Conservation (phyloP, 2,329 filamentous ascomycete genomes). For the Aspergillaceae sp. region DNA sequence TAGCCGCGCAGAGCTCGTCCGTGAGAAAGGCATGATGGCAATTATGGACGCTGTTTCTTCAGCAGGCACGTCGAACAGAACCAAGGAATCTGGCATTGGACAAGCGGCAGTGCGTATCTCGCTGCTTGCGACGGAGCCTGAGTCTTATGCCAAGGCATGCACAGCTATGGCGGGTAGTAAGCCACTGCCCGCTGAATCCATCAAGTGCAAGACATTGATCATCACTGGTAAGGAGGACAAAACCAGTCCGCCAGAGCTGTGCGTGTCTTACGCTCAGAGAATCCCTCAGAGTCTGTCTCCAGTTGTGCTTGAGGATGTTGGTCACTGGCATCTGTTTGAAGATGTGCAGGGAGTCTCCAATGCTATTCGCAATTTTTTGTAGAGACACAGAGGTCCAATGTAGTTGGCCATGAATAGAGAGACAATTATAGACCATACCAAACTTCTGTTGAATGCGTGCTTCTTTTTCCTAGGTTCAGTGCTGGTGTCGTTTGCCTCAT, state of each 20-base stretch:
- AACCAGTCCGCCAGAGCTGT: not conserved
- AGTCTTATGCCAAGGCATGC: not conserved
- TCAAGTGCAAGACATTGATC: not conserved
- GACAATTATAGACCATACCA: no score
- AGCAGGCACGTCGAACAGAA: not conserved
- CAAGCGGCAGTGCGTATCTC: not conserved
- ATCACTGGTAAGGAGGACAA: not conserved
- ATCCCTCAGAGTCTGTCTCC: not conserved
- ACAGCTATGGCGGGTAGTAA: not conserved
- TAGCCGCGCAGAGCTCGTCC: not conserved
- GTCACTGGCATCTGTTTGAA: slow-evolving; percentile 1
- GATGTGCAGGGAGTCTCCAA: not conserved
- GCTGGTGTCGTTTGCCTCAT: no score
- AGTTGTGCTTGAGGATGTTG: not conserved
- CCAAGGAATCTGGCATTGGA: not conserved
- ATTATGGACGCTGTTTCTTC: not conserved
- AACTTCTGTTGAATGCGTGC: no score
- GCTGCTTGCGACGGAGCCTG: not conserved
- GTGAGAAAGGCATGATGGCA: not conserved
- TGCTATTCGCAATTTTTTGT: not conserved
- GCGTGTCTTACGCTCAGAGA: not conserved
- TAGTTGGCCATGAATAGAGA: no score
- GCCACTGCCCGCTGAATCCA: not conserved
- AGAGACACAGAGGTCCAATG: not conserved
- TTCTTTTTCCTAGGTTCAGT: no score